A percentile compares a stretch with the other conserved stretches of the same genome.
These are phyloP conservation scores for Cladosporium colombiae DNA, from an alignment of 2,329 filamentous ascomycete genomes.

Conservation along the genomic window DNA sequence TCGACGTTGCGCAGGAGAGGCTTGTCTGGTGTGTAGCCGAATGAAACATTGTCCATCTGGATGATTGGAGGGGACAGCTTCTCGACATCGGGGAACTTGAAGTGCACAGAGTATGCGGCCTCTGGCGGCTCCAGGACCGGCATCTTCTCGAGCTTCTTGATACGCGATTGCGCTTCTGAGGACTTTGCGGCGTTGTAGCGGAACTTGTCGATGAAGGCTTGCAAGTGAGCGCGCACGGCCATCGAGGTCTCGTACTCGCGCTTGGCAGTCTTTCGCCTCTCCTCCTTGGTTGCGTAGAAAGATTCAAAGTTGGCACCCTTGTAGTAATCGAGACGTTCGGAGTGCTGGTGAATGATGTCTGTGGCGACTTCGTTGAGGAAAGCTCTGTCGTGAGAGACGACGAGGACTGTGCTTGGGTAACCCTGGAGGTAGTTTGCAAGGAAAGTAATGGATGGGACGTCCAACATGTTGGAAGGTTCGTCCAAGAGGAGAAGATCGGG, in stretches of 20 bases:
- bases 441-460: slow-evolving; percentile 99
- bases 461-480: slow-evolving; percentile 99
- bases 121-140: slow-evolving; percentile 87
- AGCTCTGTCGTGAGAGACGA: slow-evolving; percentile 97
- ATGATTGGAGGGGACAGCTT: slow-evolving; percentile 97
- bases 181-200: slow-evolving; percentile 98
- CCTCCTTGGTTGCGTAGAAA: slow-evolving; percentile 96
- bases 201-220: slow-evolving; percentile 99
- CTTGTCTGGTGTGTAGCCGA: slow-evolving; percentile 81
- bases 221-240: slow-evolving; percentile 86
- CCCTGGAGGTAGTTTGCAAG: slow-evolving; percentile 90
- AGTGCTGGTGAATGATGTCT: slow-evolving; percentile 98
- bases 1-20: slow-evolving; percentile 83
- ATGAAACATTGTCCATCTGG: slow-evolving; percentile 90
- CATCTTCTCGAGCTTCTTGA: slow-evolving; percentile 99
- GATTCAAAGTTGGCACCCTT: slow-evolving; percentile 93
- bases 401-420: slow-evolving; percentile 92
- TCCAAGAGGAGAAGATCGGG: slow-evolving; percentile 93
- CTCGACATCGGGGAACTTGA: slow-evolving; percentile 96
- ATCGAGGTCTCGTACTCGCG: slow-evolving; percentile 99
- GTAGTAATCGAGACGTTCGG: slow-evolving; percentile 96
- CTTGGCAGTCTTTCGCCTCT: slow-evolving; percentile 93
- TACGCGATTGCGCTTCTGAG: slow-evolving; percentile 94
- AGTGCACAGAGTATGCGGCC: slow-evolving; percentile 91
- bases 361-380: slow-evolving; percentile 99